A percentile compares a stretch with the other conserved stretches of the same genome.
phyloP scores from a whole-genome alignment of 495 filamentous ascomycete species.

The Letharia lupina region DNA sequence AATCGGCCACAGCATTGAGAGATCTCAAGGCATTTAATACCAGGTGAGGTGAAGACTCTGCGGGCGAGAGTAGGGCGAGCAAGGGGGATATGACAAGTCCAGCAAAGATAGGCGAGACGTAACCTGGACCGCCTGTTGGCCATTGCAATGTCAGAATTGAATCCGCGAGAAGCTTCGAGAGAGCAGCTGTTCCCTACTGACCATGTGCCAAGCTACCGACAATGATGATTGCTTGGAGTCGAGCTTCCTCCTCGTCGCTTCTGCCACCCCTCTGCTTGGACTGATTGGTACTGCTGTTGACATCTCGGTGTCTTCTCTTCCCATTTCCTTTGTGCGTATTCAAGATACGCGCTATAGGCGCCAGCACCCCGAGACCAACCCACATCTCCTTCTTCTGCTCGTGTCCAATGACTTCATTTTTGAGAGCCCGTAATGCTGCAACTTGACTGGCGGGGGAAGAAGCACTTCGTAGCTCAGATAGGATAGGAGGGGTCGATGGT shows the following conservation, averaged over 20 bases:
- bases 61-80: constrained; percentile 56
- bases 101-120: constrained; percentile 63
- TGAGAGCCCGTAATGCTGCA: constrained; percentile 59
- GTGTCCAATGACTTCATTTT: constrained; percentile 86
- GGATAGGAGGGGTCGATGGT: constrained; percentile 43
- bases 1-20: constrained; percentile 62
- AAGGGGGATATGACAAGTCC: constrained; percentile 57
- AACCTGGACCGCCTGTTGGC: constrained; percentile 64
- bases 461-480: constrained; percentile 54
- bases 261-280: constrained; percentile 21
- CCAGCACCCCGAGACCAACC: constrained; percentile 60
- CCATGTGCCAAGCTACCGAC: constrained; percentile 79
- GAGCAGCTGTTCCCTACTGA: constrained; percentile 33
- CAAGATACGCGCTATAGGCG: constrained; percentile 57
- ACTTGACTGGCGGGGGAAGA: constrained; percentile 54
- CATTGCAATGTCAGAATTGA: constrained; percentile 21
- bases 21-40: constrained; percentile 65
- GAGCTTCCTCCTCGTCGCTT: constrained; percentile 52
- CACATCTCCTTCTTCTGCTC: constrained; percentile 74
- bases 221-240: constrained; percentile 71
- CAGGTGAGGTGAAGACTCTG: constrained; percentile 54
- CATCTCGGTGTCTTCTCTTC: constrained; percentile 34
- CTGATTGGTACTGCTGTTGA: constrained; percentile 29
- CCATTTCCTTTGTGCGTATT: constrained; percentile 30
- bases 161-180: neutral